Conservation (phyloP, 352 stramenopile species). For the Globisporangium carolinianum region DNA sequence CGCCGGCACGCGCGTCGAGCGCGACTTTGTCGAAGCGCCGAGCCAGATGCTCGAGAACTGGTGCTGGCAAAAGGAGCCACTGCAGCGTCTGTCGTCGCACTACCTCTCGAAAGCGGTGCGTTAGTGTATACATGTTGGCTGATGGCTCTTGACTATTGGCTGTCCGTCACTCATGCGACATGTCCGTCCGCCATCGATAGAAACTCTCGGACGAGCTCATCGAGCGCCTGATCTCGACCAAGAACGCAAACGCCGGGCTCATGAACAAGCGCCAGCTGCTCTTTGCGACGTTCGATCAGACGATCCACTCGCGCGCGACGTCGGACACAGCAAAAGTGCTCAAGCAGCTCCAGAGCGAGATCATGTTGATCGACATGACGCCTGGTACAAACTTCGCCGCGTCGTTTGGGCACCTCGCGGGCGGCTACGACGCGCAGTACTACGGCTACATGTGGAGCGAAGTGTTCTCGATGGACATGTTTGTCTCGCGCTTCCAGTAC, state of each 20-base stretch:
- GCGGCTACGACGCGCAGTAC: constrained; percentile 75
- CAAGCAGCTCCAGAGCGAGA: constrained; percentile 77
- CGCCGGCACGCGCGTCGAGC: constrained; percentile 70
- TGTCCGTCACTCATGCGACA: background rate
- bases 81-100: constrained; percentile 84
- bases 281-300: constrained; percentile 80
- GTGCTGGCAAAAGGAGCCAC: constrained; percentile 82
- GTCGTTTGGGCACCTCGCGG: constrained; percentile 79
- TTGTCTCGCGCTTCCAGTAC: constrained; percentile 81
- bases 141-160: background rate
- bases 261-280: constrained; percentile 80
- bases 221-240: constrained; percentile 74
- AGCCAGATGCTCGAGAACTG: constrained; percentile 91
- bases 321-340: constrained; percentile 77
- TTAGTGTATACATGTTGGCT: background rate
- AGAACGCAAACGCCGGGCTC: constrained; percentile 80
- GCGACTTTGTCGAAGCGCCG: constrained; percentile 88
- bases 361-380: constrained; percentile 86
- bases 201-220: constrained; percentile 81
- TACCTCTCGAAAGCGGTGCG: constrained; percentile 59
- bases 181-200: constrained; percentile 12
- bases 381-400: constrained; percentile 76
- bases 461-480: constrained; percentile 89
- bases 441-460: constrained; percentile 90
- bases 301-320: constrained; percentile 77